Evolutionary conservation across 352 stramenopile genomes (phyloP), one percentile per base, ranked within the genome.

Genomic region (Phytophthora fragariae): DNA sequence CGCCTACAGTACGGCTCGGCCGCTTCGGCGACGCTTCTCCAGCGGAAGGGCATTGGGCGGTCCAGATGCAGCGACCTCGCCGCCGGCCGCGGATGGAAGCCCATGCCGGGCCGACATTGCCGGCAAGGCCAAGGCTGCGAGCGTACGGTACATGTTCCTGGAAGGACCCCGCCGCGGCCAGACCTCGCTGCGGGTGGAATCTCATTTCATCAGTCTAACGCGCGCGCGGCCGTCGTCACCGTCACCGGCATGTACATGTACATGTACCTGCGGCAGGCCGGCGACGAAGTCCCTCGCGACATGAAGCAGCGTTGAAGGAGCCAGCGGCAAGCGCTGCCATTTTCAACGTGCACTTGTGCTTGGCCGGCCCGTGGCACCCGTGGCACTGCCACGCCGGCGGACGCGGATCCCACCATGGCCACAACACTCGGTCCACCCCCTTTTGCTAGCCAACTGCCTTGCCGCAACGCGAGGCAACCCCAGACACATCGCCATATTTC

Each of bases 261-360:
- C 24, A 27, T 27, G 14, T 49, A 60, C 29, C 54, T 57, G 50
- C 10, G 14, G 19, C 37, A 70, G 31, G 47, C 39, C 39, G 39
- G 8, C 19, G 50, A n/a, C 58, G 54, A 58, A 12, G 29, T 73
- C 65, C 59, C 70, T 73, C 70, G 70, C 53, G 70, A 77, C 70
- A 73, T 77, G 70, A 62, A 65, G 62, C 58, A 39, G 63, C 2
- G 39, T 76, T 68, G 57, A 68, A 72, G 65, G 46, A 47, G 17
- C 37, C 62, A 62, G 49, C 33, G 61, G 33, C 15, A 55, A 64
- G 57, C 57, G 57, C 33, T 19, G 46, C 62, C 44, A 11, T 41
- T 58, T 72, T 67, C 65, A 67, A 72, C 49, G 46, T 66, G 47
- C 47, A 54, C 35, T 66, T 59, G 29, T 21, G 15, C 8, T 33